These are phyloP conservation scores for Psilocybe cyanescens DNA, from an alignment of 768 basidiomycete species.

Conservation along the genomic window DNA sequence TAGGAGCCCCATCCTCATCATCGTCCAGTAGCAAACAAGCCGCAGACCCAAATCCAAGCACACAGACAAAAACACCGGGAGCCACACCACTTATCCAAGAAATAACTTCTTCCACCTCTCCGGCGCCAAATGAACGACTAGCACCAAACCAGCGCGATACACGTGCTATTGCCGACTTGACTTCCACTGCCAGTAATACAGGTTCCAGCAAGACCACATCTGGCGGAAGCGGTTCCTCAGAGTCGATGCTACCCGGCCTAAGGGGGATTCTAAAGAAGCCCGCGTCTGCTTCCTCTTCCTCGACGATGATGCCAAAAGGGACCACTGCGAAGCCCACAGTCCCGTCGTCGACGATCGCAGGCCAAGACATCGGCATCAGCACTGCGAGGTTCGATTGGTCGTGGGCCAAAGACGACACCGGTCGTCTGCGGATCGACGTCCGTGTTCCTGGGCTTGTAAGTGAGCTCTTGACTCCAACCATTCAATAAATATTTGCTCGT, in stretches of 20 bases:
- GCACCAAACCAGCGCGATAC: constrained; percentile 28
- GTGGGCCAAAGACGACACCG: constrained; percentile 47
- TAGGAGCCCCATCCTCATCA: constrained; percentile 8
- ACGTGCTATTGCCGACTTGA: no score
- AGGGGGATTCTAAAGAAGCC: constrained; percentile 47
- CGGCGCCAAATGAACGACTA: constrained; percentile 13
- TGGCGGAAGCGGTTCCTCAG: constrained; percentile 4
- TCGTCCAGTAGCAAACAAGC: neutral
- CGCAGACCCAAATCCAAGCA: neutral
- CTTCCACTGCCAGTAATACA: no score
- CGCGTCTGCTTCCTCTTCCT: constrained; percentile 1
- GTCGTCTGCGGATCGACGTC: constrained; percentile 51
- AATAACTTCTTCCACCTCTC: constrained; percentile 4
- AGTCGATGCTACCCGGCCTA: constrained; percentile 21
- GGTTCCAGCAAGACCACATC: neutral
- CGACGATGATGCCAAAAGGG: neutral
- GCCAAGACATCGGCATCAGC: constrained; percentile 2
- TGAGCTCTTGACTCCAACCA: constrained; percentile 4
- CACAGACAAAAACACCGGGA: neutral
- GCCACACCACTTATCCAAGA: constrained; percentile 50
- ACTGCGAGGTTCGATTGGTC: constrained; percentile 51
- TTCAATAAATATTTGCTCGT: no score
- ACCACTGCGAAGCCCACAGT: no score
- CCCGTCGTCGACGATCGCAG: neutral
- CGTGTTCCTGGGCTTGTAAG: constrained; percentile 62